These are phyloP conservation scores for Hortaea werneckii DNA, from an alignment of 2,329 filamentous ascomycete genomes.

Conservation along the genomic window DNA sequence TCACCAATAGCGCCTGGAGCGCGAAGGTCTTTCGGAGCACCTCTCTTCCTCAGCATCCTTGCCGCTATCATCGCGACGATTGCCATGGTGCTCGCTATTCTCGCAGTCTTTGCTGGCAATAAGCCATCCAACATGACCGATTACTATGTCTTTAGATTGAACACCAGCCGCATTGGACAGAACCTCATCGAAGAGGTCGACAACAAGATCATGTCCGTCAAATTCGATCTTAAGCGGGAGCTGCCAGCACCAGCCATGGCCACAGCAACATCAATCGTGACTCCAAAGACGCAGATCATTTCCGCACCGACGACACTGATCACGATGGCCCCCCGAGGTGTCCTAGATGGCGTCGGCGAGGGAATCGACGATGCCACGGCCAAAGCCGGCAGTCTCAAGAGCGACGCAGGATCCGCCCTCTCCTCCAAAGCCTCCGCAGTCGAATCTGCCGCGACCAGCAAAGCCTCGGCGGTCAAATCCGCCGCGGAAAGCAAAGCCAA, in stretches of 20 bases:
- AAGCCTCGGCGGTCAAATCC: slow-evolving; percentile 13
- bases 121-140: slow-evolving; percentile 47
- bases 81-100: slow-evolving; percentile 48
- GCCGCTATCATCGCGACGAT: slow-evolving; percentile 34
- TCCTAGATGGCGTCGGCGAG: slow-evolving; percentile 21
- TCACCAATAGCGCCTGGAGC: background rate
- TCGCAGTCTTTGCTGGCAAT: slow-evolving; percentile 52
- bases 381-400: background rate
- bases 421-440: slow-evolving; percentile 13
- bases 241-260: background rate
- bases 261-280: slow-evolving; percentile 1
- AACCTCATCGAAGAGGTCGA: slow-evolving; percentile 22
- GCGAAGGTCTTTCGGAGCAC: background rate
- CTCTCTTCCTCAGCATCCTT: background rate
- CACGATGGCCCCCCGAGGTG: slow-evolving; percentile 12
- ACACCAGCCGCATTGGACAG: slow-evolving; percentile 46
- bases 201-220: slow-evolving; percentile 10
- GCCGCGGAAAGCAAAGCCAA: slow-evolving; percentile 15
- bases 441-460: slow-evolving; percentile 8
- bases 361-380: slow-evolving; percentile 5
- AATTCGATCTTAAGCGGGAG: background rate
- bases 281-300: slow-evolving; percentile 2
- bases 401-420: slow-evolving; percentile 7
- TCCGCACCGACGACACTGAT: slow-evolving; percentile 10
- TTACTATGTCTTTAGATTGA: slow-evolving; percentile 49